A percentile compares a stretch with the other conserved stretches of the same genome.
These are phyloP conservation scores for Lagenaria siceraria DNA, from an alignment of 306 rosid genomes.

Conservation along the genomic window DNA sequence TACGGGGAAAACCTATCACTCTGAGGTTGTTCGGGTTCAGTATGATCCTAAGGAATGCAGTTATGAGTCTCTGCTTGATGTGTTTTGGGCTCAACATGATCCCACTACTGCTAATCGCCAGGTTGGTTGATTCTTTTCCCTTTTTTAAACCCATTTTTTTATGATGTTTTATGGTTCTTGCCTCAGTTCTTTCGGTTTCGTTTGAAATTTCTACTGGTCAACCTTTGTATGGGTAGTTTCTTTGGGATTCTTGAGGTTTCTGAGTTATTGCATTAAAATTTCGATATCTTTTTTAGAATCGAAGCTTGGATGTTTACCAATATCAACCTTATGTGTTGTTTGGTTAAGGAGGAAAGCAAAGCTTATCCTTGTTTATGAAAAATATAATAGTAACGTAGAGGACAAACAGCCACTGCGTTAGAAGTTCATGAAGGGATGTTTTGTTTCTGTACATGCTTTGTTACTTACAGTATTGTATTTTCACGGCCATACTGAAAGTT, in stretches of 20 bases:
- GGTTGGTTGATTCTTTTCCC: conserved; percentile 18
- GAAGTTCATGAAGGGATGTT: neutral
- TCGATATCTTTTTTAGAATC: neutral
- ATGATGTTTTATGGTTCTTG: neutral
- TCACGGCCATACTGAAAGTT: neutral
- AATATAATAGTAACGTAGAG: neutral
- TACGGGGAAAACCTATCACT: conserved; percentile 52
- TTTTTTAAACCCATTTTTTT: neutral
- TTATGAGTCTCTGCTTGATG: conserved; percentile 59
- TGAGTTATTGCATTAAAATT: neutral
- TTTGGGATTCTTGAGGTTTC: neutral
- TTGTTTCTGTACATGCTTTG: neutral
- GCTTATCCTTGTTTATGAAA: neutral
- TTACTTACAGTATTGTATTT: neutral
- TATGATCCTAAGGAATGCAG: conserved; percentile 61
- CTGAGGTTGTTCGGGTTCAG: conserved; percentile 80
- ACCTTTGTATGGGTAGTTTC: neutral
- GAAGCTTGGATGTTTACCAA: neutral
- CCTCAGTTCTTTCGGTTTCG: neutral
- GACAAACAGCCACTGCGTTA: neutral
- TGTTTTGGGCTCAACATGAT: conserved; percentile 73
- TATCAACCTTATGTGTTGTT: neutral
- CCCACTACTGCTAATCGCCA: conserved; percentile 90
- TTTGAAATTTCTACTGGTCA: neutral
- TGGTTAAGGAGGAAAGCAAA: neutral